These are phyloP conservation scores for Ilex asprella DNA, from an alignment of 257 asterid genomes.

Conservation along the genomic window DNA sequence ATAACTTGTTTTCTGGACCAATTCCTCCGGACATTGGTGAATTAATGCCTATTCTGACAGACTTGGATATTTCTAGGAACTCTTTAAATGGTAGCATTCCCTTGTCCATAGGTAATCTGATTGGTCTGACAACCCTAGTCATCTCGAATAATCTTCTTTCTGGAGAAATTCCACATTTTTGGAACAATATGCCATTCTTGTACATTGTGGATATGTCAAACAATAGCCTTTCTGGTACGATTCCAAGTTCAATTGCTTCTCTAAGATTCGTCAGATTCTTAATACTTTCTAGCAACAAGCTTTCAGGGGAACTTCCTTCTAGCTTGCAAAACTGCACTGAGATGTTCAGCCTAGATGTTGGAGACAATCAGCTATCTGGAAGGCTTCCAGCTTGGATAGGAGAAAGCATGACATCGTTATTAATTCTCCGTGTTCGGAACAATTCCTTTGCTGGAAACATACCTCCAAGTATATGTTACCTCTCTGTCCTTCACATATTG, in stretches of 20 bases:
- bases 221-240: constrained; percentile 19
- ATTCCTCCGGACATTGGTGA: constrained; percentile 25
- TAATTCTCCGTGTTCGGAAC: constrained; percentile 26
- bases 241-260: constrained; percentile 28
- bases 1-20: constrained; percentile 29
- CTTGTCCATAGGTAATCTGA: constrained; percentile 16
- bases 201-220: constrained; percentile 29
- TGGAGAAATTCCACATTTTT: constrained; percentile 25
- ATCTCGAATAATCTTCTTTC: constrained; percentile 22
- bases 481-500: too few species aligned
- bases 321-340: constrained; percentile 19
- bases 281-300: constrained; percentile 25
- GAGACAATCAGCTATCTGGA: constrained; percentile 33
- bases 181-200: constrained; percentile 18
- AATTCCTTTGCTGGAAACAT: constrained; percentile 21
- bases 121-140: constrained; percentile 18
- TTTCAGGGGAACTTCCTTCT: constrained; percentile 18
- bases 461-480: constrained; percentile 5
- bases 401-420: constrained; percentile 12
- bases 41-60: constrained; percentile 16
- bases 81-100: constrained; percentile 26
- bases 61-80: constrained; percentile 29
- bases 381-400: constrained; percentile 35
- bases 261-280: constrained; percentile 14
- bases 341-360: constrained; percentile 23